Conservation (phyloP, 2,329 filamentous ascomycete species). For the Stromatinia cepivora region DNA sequence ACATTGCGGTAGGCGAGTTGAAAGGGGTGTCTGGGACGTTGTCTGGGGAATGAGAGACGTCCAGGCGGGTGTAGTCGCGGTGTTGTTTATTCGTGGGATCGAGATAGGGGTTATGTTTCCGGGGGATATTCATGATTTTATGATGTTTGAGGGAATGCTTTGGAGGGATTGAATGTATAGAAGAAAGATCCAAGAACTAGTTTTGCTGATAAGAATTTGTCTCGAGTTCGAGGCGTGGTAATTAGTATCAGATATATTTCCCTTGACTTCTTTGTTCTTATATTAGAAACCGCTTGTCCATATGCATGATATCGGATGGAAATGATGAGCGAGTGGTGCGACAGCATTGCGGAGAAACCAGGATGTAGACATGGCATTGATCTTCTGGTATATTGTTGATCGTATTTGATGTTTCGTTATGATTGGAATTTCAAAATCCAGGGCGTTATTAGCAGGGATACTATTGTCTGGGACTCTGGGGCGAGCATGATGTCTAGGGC, state of each 20-base stretch:
- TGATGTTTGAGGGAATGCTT: background rate
- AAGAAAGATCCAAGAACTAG: background rate
- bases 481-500: conserved; percentile 17
- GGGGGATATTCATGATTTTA: conserved; percentile 13
- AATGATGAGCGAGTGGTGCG: background rate
- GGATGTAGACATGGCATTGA: conserved; percentile 5
- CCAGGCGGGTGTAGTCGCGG: conserved; percentile 10
- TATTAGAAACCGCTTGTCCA: background rate
- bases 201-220: background rate
- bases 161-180: background rate
- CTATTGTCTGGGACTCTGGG: conserved; percentile 1
- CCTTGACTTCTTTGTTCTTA: background rate
- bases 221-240: background rate
- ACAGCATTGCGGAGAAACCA: conserved; percentile 5
- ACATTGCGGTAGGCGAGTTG: conserved; percentile 18
- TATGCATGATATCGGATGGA: conserved; percentile 6
- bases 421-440: conserved; percentile 3
- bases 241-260: conserved; percentile 8
- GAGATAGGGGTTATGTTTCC: conserved; percentile 19
- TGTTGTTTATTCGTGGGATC: conserved; percentile 17
- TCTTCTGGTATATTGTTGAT: conserved; percentile 7
- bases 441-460: conserved; percentile 5
- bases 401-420: conserved; percentile 2
- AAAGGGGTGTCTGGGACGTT: conserved; percentile 21
- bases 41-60: conserved; percentile 12